These are phyloP conservation scores for Beauveria scarabaeidicola DNA, from an alignment of 2,329 filamentous ascomycete species.

Conservation along the genomic window DNA sequence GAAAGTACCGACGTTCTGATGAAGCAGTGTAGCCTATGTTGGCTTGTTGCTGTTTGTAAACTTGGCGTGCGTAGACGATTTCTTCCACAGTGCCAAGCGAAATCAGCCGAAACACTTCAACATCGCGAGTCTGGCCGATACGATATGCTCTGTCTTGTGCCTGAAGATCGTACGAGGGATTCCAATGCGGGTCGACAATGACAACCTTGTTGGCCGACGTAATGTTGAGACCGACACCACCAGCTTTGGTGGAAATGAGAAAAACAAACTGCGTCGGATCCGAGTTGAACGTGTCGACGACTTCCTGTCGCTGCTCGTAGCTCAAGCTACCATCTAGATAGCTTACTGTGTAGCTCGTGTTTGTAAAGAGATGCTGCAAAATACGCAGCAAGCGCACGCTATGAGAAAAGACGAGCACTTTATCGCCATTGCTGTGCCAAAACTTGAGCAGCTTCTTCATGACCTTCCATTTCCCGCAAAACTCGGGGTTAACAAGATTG, in stretches of 20 bases:
- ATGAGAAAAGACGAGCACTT: conserved; percentile 92
- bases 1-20: conserved; percentile 88
- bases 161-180: conserved; percentile 87
- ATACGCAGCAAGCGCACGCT: conserved; percentile 80
- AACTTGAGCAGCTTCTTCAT: conserved; percentile 77
- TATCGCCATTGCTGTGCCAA: conserved; percentile 86
- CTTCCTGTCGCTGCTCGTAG: conserved; percentile 72
- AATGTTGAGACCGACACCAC: conserved; percentile 91
- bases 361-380: conserved; percentile 74
- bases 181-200: conserved; percentile 96
- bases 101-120: conserved; percentile 89
- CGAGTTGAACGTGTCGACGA: conserved; percentile 86
- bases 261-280: conserved; percentile 87
- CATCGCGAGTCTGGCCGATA: conserved; percentile 85
- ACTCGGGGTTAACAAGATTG: conserved; percentile 77
- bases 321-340: conserved; percentile 81
- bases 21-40: conserved; percentile 96
- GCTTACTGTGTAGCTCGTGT: conserved; percentile 82
- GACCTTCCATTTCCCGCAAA: conserved; percentile 95
- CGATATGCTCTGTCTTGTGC: conserved; percentile 94
- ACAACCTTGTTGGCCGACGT: conserved; percentile 98
- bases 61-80: conserved; percentile 91
- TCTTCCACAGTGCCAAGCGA: conserved; percentile 92
- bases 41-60: conserved; percentile 98
- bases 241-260: conserved; percentile 86